Percentiles rank a stretch among this genome's conserved stretches.
These are phyloP conservation scores for Vicia villosa DNA, from an alignment of 306 rosid species.

Conservation along the genomic window DNA sequence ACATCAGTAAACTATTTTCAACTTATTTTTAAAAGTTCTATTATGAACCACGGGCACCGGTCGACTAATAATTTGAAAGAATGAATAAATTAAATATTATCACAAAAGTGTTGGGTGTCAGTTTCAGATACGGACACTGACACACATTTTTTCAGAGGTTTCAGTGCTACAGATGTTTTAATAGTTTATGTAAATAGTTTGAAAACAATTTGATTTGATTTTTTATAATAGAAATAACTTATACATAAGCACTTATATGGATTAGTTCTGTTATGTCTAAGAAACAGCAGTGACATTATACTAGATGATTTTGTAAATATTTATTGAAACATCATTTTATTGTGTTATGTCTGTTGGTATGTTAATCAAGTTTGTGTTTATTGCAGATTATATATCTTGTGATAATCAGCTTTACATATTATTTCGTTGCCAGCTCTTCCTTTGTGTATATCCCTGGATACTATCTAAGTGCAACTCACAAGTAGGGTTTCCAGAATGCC, in stretches of 20 bases:
- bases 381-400: constrained; percentile 70
- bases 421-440: constrained; percentile 55
- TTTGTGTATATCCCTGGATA: constrained; percentile 82
- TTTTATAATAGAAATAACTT: neutral
- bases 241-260: neutral
- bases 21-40: neutral
- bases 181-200: neutral
- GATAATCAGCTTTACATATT: constrained; percentile 65
- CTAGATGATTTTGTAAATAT: neutral
- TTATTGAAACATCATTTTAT: neutral
- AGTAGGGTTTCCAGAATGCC: constrained; percentile 45
- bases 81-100: no score
- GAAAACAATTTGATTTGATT: neutral
- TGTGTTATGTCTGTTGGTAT: constrained; percentile 18
- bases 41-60: no score
- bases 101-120: no score
- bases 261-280: no score
- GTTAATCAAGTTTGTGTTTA: constrained; percentile 11
- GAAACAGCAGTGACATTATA: neutral
- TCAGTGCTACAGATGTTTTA: no score
- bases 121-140: no score
- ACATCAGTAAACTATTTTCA: neutral
- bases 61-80: no score
- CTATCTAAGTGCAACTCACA: constrained; percentile 78
- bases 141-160: no score